Percentiles rank a stretch among this genome's conserved stretches.
Conservation (phyloP, 768 basidiomycete species). For the Suillus tomentosus region DNA sequence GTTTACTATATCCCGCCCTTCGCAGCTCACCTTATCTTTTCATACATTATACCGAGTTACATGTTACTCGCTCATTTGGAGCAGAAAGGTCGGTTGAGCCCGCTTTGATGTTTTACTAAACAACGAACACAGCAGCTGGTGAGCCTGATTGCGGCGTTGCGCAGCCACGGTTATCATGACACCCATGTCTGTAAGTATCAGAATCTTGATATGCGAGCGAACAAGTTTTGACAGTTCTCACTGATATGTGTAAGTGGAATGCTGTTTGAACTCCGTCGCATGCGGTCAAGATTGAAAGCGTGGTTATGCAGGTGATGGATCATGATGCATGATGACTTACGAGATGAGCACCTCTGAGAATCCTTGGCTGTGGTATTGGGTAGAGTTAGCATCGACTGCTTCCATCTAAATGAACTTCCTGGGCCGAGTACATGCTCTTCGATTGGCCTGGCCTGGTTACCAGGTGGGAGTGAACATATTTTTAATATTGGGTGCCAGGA, state of each 20-base stretch:
- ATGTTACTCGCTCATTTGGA: background rate
- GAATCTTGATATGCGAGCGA: background rate
- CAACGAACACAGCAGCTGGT: too few relatives aligned
- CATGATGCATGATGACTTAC: background rate
- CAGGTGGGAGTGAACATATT: background rate
- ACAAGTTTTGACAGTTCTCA: conserved; percentile 1
- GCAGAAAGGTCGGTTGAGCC: background rate
- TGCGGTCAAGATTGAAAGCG: background rate
- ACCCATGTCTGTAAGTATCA: background rate
- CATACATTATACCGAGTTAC: background rate
- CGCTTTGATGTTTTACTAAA: background rate
- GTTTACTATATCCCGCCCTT: background rate
- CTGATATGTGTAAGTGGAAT: conserved; percentile 4
- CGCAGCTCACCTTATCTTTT: background rate
- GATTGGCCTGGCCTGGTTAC: background rate
- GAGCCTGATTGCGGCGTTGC: background rate
- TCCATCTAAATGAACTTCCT: background rate
- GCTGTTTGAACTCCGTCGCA: background rate
- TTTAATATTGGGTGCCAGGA: background rate
- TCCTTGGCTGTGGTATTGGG: background rate
- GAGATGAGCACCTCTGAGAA: conserved; percentile 1
- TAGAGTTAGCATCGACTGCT: background rate
- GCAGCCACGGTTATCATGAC: background rate
- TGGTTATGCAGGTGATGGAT: background rate
- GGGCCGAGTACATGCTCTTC: background rate